A percentile compares a stretch with the other conserved stretches of the same genome.
Evolutionary conservation across 768 basidiomycete species (phyloP).

Genomic region (Xerocomellus chrysenteron): DNA sequence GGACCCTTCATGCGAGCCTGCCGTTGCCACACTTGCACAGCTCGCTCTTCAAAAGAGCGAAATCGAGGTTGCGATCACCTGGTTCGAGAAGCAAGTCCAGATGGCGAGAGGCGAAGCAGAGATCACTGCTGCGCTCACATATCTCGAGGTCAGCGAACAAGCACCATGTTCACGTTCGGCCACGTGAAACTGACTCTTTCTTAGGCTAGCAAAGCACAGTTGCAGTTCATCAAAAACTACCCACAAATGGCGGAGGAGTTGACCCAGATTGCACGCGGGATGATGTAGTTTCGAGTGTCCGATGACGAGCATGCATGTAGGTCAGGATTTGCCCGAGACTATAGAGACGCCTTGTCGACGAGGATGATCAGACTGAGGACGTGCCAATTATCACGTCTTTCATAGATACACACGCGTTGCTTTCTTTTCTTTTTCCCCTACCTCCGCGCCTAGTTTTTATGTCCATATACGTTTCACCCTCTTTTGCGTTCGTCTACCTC

Average conservation of each 20-base stretch:
- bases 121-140: slow-evolving; percentile 73
- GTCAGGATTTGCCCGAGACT: slow-evolving; percentile 11
- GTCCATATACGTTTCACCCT: neutral
- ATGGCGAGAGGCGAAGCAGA: slow-evolving; percentile 91
- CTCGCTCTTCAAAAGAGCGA: slow-evolving; percentile 88
- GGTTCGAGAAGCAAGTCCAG: slow-evolving; percentile 83
- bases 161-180: neutral
- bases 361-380: slow-evolving; percentile 5
- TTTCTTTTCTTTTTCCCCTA: neutral
- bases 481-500: neutral
- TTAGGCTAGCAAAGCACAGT: slow-evolving; percentile 79
- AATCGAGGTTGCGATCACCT: slow-evolving; percentile 79
- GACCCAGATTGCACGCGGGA: slow-evolving; percentile 43
- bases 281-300: slow-evolving; percentile 29
- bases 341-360: slow-evolving; percentile 11
- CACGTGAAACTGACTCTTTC: neutral
- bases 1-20: slow-evolving; percentile 95
- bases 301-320: slow-evolving; percentile 10
- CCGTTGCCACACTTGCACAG: slow-evolving; percentile 94
- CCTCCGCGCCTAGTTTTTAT: neutral
- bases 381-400: slow-evolving; percentile 13
- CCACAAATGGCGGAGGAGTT: slow-evolving; percentile 81
- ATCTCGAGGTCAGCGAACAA: slow-evolving; percentile 61
- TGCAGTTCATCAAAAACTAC: slow-evolving; percentile 80
- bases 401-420: neutral